Percentiles rank a stretch among this genome's conserved stretches.
phyloP scores from a whole-genome alignment of 495 filamentous ascomycete genomes.

The Talaromyces borbonicus region DNA sequence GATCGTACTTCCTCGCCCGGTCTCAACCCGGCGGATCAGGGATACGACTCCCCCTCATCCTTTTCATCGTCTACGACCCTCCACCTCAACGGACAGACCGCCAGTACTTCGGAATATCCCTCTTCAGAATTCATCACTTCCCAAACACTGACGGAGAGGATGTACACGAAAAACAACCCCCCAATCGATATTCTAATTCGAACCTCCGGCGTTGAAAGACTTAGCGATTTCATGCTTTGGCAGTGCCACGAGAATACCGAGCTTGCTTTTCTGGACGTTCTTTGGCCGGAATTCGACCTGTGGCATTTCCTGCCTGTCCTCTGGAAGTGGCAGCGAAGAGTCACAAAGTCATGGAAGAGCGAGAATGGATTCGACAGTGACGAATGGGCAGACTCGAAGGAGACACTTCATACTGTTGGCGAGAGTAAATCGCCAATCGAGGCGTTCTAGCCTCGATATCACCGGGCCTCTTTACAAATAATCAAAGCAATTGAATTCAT shows the following conservation, averaged over 20 bases:
- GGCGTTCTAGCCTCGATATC: constrained; percentile 1
- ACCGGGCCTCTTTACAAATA: too few species aligned
- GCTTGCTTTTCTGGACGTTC: constrained; percentile 79
- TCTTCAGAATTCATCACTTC: constrained; percentile 84
- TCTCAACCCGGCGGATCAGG: constrained; percentile 17
- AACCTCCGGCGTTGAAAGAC: constrained; percentile 80
- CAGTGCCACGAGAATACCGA: constrained; percentile 89
- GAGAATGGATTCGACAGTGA: constrained; percentile 2
- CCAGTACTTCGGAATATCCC: constrained; percentile 24
- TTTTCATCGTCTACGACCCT: constrained; percentile 46
- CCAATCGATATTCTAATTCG: constrained; percentile 83
- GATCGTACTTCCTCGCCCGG: constrained; percentile 22
- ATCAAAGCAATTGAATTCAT: too few species aligned
- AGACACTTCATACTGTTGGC: not conserved
- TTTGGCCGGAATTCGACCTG: constrained; percentile 95
- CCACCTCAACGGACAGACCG: constrained; percentile 24
- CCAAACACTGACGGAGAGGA: constrained; percentile 64
- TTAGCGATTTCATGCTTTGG: constrained; percentile 99
- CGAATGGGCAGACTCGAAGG: constrained; percentile 2
- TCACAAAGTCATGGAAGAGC: constrained; percentile 27
- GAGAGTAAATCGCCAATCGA: not conserved
- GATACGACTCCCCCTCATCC: constrained; percentile 48
- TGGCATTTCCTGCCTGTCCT: constrained; percentile 91
- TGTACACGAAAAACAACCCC: constrained; percentile 75
- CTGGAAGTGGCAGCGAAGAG: constrained; percentile 79